Evolutionary conservation across 2,329 filamentous ascomycete species (phyloP), one percentile per base, ranked within the genome.

Genomic region (Penicillium sp.): DNA sequence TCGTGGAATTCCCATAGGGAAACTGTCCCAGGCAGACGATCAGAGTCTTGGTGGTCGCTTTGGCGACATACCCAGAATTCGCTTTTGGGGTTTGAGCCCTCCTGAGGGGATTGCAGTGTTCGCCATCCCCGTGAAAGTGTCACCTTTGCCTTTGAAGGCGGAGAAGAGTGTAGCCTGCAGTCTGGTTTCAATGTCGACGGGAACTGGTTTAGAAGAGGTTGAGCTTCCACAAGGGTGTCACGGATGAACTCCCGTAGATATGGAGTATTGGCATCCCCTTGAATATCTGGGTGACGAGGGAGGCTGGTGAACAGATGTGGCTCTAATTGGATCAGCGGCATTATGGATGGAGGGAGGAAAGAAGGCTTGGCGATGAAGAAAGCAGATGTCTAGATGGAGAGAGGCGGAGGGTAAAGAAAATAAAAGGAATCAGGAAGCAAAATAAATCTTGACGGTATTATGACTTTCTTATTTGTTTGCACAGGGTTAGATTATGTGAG

Each of bases 21-120:
- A 5, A 74, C 75, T 8, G 71, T 72, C 2, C 76, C 75, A 16
- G 57, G 50, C 37, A 55, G 40, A 0, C 66, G 53, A 2, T 59
- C 56, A 26, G 58, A 52, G 22, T 73, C 59, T 35, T 63, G 55
- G 54, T 77, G 76, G 24, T 73, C 59, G 38, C 73, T 77, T 42
- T 68, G 68, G n/a, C 76, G 72, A 48, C 72, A 75, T 29, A 72
- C 69, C 76, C 76, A 78, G 62, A 72, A 69, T 44, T 77, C 74
- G 16, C 62, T 59, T 16, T 53, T 49, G 16, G 31, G 39, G 2
- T 39, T 46, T 8, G 16, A 16, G 44, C n/a, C 14, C 16, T 24
- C n/a, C 14, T 44, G 43, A n/a, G 40, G 52, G 24, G 18, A 8
- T 35, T 43, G 38, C 7, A 51, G 54, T 54, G 45, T 58, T 44